phyloP scores from a whole-genome alignment of 2,329 filamentous ascomycete species.

The Karstenula rhodostoma region DNA sequence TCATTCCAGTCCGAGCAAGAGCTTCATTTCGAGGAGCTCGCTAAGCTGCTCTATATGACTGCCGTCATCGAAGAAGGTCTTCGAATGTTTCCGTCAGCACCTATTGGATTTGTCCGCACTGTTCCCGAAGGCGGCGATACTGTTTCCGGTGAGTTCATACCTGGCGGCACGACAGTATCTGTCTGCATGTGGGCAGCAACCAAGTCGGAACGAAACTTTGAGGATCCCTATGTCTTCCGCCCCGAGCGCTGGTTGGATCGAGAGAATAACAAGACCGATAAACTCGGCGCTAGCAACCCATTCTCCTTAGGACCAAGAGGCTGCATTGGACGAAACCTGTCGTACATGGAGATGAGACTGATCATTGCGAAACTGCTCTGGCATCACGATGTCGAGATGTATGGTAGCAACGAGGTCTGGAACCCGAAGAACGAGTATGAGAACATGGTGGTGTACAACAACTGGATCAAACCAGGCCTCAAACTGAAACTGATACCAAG shows the following conservation, averaged over 20 bases:
- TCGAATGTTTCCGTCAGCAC: slow-evolving; percentile 35
- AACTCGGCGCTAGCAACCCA: slow-evolving; percentile 25
- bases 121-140: slow-evolving; percentile 30
- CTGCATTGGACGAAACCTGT: slow-evolving; percentile 28
- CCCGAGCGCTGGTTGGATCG: slow-evolving; percentile 36
- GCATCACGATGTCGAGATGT: slow-evolving; percentile 20
- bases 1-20: slow-evolving; percentile 30
- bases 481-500: slow-evolving; percentile 28
- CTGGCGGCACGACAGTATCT: slow-evolving; percentile 20
- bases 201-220: slow-evolving; percentile 20
- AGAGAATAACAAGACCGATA: slow-evolving; percentile 18
- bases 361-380: slow-evolving; percentile 27
- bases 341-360: slow-evolving; percentile 31
- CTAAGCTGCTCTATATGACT: slow-evolving; percentile 29
- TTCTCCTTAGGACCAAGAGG: slow-evolving; percentile 29
- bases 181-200: slow-evolving; percentile 3
- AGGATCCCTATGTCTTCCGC: slow-evolving; percentile 26
- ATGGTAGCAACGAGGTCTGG: slow-evolving; percentile 23
- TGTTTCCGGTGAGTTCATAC: slow-evolving; percentile 25
- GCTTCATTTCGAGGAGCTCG: slow-evolving; percentile 33
- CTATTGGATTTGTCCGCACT: slow-evolving; percentile 24
- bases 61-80: slow-evolving; percentile 42
- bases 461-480: slow-evolving; percentile 28
- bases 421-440: slow-evolving; percentile 24
- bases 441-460: slow-evolving; percentile 32